Conservation (phyloP, 768 basidiomycete species). For the Trametes coccinea region DNA sequence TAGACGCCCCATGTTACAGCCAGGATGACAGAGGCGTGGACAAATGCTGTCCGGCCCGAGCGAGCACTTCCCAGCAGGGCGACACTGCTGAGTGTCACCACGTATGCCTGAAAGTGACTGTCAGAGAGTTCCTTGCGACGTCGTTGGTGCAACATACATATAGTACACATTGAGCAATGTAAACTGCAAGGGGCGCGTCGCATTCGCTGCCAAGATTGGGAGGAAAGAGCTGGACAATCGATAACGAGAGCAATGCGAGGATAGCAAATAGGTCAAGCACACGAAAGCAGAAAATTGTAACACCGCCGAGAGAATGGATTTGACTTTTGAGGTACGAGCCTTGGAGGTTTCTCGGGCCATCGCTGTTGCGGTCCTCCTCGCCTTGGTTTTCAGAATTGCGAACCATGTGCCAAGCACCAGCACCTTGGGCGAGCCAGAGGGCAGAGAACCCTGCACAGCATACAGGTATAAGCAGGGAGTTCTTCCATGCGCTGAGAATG, state of each 20-base stretch:
- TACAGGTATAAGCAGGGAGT: too few species aligned
- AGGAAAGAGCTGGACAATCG: neutral
- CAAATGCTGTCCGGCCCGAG: conserved; percentile 27
- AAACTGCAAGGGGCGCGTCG: neutral
- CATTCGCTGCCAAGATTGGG: neutral
- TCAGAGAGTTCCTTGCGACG: neutral
- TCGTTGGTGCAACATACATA: neutral
- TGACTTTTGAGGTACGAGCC: neutral
- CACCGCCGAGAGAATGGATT: neutral
- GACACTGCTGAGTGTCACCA: conserved; percentile 34
- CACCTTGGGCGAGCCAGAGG: too few species aligned
- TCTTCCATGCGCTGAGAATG: too few species aligned
- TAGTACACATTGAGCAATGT: neutral
- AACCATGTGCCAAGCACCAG: too few species aligned
- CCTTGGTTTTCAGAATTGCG: too few species aligned
- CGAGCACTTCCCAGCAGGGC: conserved; percentile 29
- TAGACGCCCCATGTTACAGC: conserved; percentile 36
- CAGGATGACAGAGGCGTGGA: conserved; percentile 37
- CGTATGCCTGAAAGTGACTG: conserved; percentile 29
- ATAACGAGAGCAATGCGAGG: neutral
- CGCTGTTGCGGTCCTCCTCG: too few species aligned
- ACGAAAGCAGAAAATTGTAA: neutral
- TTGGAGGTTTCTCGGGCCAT: too few species aligned
- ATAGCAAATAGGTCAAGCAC: neutral
- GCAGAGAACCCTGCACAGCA: too few species aligned